phyloP scores from a whole-genome alignment of 306 rosid species.

The Trifolium dubium region DNA sequence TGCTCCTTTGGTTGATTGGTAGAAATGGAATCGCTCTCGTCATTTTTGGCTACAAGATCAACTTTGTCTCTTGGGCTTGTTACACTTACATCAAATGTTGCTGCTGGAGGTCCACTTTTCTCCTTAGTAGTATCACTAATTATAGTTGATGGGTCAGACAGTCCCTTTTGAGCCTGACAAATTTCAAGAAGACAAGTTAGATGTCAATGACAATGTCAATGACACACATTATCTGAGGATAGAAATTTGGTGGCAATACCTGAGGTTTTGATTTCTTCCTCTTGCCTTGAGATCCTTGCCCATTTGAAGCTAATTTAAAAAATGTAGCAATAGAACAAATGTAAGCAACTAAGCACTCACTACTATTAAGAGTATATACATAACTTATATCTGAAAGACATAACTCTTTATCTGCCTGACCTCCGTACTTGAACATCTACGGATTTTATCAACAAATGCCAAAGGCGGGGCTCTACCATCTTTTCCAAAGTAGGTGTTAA shows the following conservation, averaged over 20 bases:
- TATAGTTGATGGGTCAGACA: slow-evolving; percentile 43
- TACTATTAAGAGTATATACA: slow-evolving; percentile 19
- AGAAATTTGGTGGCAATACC: slow-evolving; percentile 55
- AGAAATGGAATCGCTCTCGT: slow-evolving; percentile 47
- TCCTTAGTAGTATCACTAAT: slow-evolving; percentile 47
- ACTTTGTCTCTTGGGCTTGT: slow-evolving; percentile 51
- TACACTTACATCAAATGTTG: slow-evolving; percentile 45
- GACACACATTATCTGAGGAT: slow-evolving; percentile 13
- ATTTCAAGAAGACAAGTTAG: slow-evolving; percentile 27
- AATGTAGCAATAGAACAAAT: slow-evolving; percentile 41
- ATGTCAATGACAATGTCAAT: slow-evolving; percentile 4
- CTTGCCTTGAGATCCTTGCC: slow-evolving; percentile 84
- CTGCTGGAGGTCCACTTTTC: slow-evolving; percentile 47
- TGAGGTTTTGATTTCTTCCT: slow-evolving; percentile 61
- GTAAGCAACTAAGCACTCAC: slow-evolving; percentile 49
- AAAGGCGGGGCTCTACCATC: slow-evolving; percentile 4
- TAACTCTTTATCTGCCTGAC: slow-evolving; percentile 1
- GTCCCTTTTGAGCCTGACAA: slow-evolving; percentile 64
- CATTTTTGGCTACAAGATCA: slow-evolving; percentile 52
- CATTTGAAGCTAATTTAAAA: slow-evolving; percentile 69
- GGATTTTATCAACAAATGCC: not conserved
- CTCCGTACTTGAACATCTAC: slow-evolving; percentile 3
- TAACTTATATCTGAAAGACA: slow-evolving; percentile 23
- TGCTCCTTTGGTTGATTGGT: slow-evolving; percentile 48
- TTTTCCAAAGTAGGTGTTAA: not conserved